Evolutionary conservation across 2,329 filamentous ascomycete genomes (phyloP), one percentile per base, ranked within the genome.

Genomic region (Aspergillus candidus): DNA sequence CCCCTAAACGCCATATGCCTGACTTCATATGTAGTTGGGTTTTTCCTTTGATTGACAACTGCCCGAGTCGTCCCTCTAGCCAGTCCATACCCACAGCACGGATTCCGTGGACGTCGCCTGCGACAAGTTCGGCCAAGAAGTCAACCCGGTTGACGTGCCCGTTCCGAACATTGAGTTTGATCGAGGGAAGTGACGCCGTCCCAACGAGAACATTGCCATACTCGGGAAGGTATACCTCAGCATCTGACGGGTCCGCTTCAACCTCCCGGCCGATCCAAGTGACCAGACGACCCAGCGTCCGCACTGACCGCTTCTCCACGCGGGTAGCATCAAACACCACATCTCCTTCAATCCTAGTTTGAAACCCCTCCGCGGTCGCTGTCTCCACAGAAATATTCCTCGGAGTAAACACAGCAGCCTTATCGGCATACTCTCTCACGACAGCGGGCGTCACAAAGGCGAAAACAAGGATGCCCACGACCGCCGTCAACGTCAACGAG

Each of bases 1-100:
- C 84, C 51, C 91, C 90, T 15, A 97, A 73, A 35, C 79, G 79
- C 48, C 97, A 71, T 39, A 94, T 68, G 17, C 93, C 91, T 37
- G 89, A 86, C 63, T 82, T 88, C 44, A 97, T 68, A 29, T 76
- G 75, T 32, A 97, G 73, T 32, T 83, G 72, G 18, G 88, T 83
- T 58, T 83, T 84, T 35, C 85, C 91, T 43, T 82, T 75, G 11
- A 97, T 72, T 48, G 78, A 80, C 45, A 98, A 69, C 44, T 77
- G 74, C 10, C 81, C 77, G 46, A 97, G 72, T 42, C 80, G 83
- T 32, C 90, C 89, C 42, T 86, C 82, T 48, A 98, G 71, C 83
- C 88, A 97, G 64, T 95, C 86, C 62, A 93, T 88, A 37, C 87
- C 88, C 50, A 97, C 78, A 47, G 77, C 78, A 47, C 87, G 83